Conservation (phyloP, 106 monocot genomes). For the Phalaenopsis equestris region DNA sequence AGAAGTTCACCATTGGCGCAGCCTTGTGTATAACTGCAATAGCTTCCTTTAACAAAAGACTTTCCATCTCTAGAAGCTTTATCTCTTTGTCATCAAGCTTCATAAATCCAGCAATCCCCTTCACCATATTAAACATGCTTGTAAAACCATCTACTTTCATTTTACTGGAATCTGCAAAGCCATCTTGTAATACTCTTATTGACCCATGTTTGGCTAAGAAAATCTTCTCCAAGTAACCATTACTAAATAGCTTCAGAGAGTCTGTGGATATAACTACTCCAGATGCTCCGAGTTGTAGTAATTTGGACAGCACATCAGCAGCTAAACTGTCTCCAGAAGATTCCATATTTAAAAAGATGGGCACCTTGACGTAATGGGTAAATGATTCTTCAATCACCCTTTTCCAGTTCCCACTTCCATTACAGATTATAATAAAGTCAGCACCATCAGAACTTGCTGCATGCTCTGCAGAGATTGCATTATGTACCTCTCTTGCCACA, state of each 20-base stretch:
- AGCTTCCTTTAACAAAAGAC: conserved; percentile 54
- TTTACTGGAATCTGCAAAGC: conserved; percentile 16
- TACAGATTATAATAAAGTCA: conserved; percentile 76
- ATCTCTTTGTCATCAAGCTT: conserved; percentile 52
- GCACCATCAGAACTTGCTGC: conserved; percentile 83
- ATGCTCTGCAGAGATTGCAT: conserved; percentile 37
- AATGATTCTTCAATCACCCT: conserved; percentile 21
- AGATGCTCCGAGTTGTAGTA: conserved; percentile 60
- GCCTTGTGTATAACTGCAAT: conserved; percentile 62
- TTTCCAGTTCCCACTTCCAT: conserved; percentile 11
- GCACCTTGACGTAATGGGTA: conserved; percentile 51
- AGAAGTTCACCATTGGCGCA: conserved; percentile 99
- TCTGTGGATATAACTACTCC: conserved; percentile 71
- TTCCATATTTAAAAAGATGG: conserved; percentile 57
- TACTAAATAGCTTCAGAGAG: conserved; percentile 38
- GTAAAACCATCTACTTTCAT: conserved; percentile 11
- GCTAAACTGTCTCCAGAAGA: conserved; percentile 21
- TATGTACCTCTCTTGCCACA: conserved; percentile 69
- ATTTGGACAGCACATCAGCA: conserved; percentile 23
- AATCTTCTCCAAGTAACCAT: conserved; percentile 35
- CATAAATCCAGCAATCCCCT: conserved; percentile 68
- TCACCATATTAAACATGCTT: conserved; percentile 13
- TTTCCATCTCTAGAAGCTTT: conserved; percentile 70
- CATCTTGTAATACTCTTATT: conserved; percentile 15
- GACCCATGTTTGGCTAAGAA: conserved; percentile 20